phyloP scores from a whole-genome alignment of 2,329 filamentous ascomycete genomes.

The Geoglossum cookeanum region DNA sequence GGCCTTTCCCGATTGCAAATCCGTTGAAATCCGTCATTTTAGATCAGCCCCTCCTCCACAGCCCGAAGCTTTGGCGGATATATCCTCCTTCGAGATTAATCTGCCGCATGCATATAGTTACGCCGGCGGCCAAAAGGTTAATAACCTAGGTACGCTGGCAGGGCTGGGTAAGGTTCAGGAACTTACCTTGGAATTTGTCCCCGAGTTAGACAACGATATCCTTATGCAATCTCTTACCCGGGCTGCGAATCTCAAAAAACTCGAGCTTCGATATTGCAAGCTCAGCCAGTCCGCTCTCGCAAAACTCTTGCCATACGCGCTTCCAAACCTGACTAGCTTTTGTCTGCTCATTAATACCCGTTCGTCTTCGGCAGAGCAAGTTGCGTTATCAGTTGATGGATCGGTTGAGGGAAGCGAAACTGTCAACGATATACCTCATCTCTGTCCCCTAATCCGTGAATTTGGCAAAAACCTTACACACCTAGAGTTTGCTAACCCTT shows the following conservation, averaged over 20 bases:
- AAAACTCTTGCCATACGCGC: constrained; percentile 1
- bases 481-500: constrained; percentile 1
- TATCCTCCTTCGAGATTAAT: background rate
- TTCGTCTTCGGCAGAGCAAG: background rate
- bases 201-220: background rate
- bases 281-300: background rate
- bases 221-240: background rate
- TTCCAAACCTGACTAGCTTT: background rate
- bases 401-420: background rate
- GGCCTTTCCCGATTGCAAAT: background rate
- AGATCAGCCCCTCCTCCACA: background rate
- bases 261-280: constrained; percentile 4
- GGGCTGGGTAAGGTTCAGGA: background rate
- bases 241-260: background rate
- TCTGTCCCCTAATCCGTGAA: constrained; percentile 2
- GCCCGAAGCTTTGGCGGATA: background rate
- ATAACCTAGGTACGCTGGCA: background rate
- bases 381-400: background rate
- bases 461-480: background rate
- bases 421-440: background rate
- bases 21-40: background rate
- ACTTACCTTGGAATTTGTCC: background rate
- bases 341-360: background rate
- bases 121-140: background rate
- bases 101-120: background rate